Evolutionary conservation across 345 rosid species (phyloP).

Genomic region (Salix koriyanagi): DNA sequence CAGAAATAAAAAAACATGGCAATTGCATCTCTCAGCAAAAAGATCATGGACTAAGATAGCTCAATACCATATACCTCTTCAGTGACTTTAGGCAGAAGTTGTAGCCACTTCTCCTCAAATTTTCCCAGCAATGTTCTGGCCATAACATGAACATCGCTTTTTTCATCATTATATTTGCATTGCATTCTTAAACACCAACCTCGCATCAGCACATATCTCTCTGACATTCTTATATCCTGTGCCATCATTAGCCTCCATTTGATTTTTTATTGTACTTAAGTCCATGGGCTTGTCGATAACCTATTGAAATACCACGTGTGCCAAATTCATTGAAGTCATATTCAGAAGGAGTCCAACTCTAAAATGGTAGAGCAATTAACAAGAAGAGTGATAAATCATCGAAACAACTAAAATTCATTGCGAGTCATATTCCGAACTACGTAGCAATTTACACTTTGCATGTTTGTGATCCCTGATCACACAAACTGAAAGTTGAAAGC

Average conservation of each 20-base stretch:
- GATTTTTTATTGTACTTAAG: constrained; percentile 80
- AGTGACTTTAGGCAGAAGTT: constrained; percentile 67
- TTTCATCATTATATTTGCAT: constrained; percentile 82
- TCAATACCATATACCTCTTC: constrained; percentile 57
- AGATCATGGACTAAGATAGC: not conserved
- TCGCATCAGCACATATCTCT: constrained; percentile 78
- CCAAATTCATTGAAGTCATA: not conserved
- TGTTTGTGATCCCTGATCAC: not conserved
- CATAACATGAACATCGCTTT: constrained; percentile 73
- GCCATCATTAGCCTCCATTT: constrained; percentile 92
- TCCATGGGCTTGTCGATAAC: constrained; percentile 97
- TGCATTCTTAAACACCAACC: constrained; percentile 82
- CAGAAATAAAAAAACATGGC: not conserved
- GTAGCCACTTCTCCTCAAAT: constrained; percentile 93
- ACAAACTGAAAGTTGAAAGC: not conserved
- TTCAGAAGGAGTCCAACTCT: not conserved
- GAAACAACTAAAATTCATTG: not conserved
- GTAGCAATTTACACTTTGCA: not conserved
- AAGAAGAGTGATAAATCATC: not conserved
- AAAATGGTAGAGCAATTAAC: not conserved
- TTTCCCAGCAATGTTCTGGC: constrained; percentile 77
- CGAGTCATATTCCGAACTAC: not conserved
- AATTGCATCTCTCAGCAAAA: not conserved
- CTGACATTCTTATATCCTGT: constrained; percentile 71
- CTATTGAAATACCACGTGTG: constrained; percentile 21